These are phyloP conservation scores for Biscogniauxia marginata DNA, from an alignment of 2,329 filamentous ascomycete species.

Conservation along the genomic window DNA sequence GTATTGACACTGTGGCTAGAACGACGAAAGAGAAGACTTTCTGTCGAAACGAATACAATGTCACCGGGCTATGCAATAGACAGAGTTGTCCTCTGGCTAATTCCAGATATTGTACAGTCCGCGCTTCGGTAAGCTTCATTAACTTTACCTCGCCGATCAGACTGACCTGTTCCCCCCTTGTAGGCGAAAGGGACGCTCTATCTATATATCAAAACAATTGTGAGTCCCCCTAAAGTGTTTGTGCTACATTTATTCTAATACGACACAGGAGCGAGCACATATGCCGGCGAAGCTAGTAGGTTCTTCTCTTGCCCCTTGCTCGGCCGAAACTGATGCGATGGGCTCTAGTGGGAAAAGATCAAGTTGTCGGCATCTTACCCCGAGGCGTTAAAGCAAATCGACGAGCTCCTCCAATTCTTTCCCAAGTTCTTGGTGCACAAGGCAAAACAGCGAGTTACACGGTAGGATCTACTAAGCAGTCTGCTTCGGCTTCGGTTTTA, in stretches of 20 bases:
- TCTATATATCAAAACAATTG: constrained; percentile 94
- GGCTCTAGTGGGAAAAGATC: constrained; percentile 78
- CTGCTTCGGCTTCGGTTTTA: not conserved
- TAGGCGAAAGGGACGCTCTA: constrained; percentile 81
- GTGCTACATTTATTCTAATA: not conserved
- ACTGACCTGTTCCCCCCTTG: constrained; percentile 16
- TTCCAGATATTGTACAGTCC: constrained; percentile 72
- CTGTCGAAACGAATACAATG: constrained; percentile 93
- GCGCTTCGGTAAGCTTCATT: constrained; percentile 44
- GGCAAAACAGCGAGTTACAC: constrained; percentile 92
- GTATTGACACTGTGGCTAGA: constrained; percentile 44
- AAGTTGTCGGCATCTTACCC: constrained; percentile 88
- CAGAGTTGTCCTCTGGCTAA: constrained; percentile 48
- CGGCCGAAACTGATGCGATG: not conserved
- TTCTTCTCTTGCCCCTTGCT: not conserved
- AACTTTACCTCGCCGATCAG: constrained; percentile 5
- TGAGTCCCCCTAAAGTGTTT: constrained; percentile 3
- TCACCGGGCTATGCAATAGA: constrained; percentile 54
- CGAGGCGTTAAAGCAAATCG: constrained; percentile 83
- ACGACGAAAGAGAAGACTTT: constrained; percentile 87
- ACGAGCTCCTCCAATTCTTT: constrained; percentile 86
- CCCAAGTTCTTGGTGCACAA: constrained; percentile 92
- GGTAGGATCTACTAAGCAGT: not conserved
- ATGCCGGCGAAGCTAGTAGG: constrained; percentile 73
- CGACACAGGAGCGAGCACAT: constrained; percentile 58